Evolutionary conservation across 495 filamentous ascomycete genomes (phyloP).

Genomic region (Cairneyella variabilis): DNA sequence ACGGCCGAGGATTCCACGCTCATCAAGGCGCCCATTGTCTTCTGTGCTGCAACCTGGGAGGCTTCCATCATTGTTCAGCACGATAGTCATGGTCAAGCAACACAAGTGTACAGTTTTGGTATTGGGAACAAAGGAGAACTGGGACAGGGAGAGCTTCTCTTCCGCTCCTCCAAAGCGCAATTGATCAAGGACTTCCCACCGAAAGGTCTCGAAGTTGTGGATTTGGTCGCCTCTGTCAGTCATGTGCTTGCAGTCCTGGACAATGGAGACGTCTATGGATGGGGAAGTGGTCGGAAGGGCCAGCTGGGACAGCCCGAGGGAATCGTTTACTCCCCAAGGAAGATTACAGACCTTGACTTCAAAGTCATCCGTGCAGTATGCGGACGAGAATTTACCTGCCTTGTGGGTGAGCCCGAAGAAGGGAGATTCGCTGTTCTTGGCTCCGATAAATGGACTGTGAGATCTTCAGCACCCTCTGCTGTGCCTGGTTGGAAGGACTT

Average conservation of each 20-base stretch:
- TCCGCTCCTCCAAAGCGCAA: constrained; percentile 26
- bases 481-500: constrained; percentile 54
- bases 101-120: constrained; percentile 58
- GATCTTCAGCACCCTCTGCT: constrained; percentile 35
- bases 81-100: constrained; percentile 29
- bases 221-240: constrained; percentile 67
- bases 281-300: constrained; percentile 81
- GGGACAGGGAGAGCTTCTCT: constrained; percentile 48
- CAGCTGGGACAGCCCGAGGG: constrained; percentile 60
- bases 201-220: constrained; percentile 39
- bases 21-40: constrained; percentile 23
- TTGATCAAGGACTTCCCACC: constrained; percentile 61
- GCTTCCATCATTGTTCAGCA: constrained; percentile 53
- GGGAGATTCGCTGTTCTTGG: constrained; percentile 62
- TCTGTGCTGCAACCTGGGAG: constrained; percentile 73
- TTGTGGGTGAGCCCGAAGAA: constrained; percentile 47
- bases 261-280: constrained; percentile 78
- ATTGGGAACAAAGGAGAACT: constrained; percentile 67
- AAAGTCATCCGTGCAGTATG: constrained; percentile 60
- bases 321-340: constrained; percentile 53
- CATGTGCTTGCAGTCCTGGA: constrained; percentile 71
- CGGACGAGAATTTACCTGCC: constrained; percentile 76
- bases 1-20: constrained; percentile 19
- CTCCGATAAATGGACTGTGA: constrained; percentile 64
- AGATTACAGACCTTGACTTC: constrained; percentile 53